Conservation (phyloP, 257 asterid species). For the Orobanche coerulescens region DNA sequence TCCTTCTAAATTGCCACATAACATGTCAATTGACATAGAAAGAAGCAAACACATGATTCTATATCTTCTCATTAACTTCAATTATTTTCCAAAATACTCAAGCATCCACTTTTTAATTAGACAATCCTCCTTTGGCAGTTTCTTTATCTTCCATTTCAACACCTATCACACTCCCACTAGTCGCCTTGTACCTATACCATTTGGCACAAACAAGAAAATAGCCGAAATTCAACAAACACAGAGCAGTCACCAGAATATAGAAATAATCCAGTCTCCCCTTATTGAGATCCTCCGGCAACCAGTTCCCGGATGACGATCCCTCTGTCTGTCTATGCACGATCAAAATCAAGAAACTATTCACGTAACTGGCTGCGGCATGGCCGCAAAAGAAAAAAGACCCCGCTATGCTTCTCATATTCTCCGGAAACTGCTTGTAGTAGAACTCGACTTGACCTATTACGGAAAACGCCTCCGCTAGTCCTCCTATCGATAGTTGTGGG, state of each 20-base stretch:
- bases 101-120: too few species aligned
- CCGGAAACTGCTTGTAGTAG: constrained; percentile 82
- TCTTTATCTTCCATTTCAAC: constrained; percentile 38
- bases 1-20: too few species aligned
- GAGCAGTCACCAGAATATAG: constrained; percentile 45
- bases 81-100: too few species aligned
- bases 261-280: constrained; percentile 74
- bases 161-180: constrained; percentile 20
- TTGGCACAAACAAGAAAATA: constrained; percentile 56
- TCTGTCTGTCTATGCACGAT: constrained; percentile 47
- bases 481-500: constrained; percentile 67
- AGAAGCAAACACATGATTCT: too few species aligned
- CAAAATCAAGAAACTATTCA: constrained; percentile 48
- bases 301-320: constrained; percentile 52
- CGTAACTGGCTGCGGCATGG: constrained; percentile 53
- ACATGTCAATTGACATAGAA: too few species aligned
- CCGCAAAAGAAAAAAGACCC: constrained; percentile 62
- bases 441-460: constrained; percentile 78
- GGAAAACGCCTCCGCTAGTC: constrained; percentile 67
- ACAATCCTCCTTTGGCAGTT: not conserved
- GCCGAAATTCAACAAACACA: constrained; percentile 40
- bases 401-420: constrained; percentile 87
- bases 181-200: constrained; percentile 85
- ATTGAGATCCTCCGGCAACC: constrained; percentile 89
- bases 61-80: too few species aligned